These are phyloP conservation scores for Dipteronia dyeriana DNA, from an alignment of 345 rosid genomes.

Conservation along the genomic window DNA sequence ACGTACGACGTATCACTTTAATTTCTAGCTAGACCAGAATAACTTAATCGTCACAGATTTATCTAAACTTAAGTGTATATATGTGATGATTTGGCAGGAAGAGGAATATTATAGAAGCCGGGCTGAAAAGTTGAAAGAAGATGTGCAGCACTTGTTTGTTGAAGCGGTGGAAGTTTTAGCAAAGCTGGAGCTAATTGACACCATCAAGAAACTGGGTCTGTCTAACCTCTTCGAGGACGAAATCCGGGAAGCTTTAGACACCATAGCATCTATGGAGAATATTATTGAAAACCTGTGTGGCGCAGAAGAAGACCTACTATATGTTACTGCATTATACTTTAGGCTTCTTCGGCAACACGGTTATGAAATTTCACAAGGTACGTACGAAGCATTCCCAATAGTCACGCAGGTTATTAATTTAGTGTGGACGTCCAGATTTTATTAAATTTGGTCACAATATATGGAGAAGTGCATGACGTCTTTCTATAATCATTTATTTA, in stretches of 20 bases:
- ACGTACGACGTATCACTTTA: not conserved
- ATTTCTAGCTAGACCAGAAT: no score
- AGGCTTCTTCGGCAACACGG: conserved; percentile 49
- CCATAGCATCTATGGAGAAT: conserved; percentile 5
- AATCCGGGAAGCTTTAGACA: conserved; percentile 31
- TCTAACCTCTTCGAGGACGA: conserved; percentile 34
- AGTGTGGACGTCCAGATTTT: no score
- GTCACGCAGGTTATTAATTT: no score
- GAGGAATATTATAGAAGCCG: conserved; percentile 22
- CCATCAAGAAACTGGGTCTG: conserved; percentile 40
- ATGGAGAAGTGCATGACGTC: no score
- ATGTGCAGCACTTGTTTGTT: conserved; percentile 27
- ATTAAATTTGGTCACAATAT: no score
- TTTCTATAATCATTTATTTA: no score
- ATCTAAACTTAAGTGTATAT: no score
- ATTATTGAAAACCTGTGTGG: not conserved
- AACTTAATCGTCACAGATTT: no score
- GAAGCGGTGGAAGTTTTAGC: conserved; percentile 26
- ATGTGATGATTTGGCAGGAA: conserved; percentile 24
- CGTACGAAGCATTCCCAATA: no score
- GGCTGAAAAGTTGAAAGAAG: conserved; percentile 23
- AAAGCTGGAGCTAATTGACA: conserved; percentile 41
- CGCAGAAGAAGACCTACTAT: conserved; percentile 32
- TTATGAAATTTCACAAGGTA: conserved; percentile 46
- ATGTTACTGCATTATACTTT: conserved; percentile 38